phyloP scores from a whole-genome alignment of 495 filamentous ascomycete species.

The Diplogelasinospora grovesii region DNA sequence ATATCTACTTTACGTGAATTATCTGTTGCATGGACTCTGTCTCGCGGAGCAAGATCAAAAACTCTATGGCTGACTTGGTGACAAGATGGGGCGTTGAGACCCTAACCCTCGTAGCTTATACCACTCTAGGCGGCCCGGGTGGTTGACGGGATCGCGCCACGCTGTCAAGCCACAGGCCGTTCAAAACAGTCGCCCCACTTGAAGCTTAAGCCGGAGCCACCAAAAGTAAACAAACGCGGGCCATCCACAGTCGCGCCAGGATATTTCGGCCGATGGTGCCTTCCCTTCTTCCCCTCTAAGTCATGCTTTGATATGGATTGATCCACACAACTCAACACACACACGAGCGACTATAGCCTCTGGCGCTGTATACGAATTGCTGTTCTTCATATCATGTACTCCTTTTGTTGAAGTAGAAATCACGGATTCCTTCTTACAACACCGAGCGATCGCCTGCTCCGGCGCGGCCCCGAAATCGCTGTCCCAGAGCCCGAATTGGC shows the following conservation, averaged over 20 bases:
- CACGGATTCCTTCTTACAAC: neutral
- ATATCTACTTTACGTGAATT: too few relatives aligned
- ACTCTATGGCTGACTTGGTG: too few relatives aligned
- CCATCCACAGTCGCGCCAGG: conserved; percentile 13
- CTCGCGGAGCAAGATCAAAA: too few relatives aligned
- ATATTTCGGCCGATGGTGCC: conserved; percentile 3
- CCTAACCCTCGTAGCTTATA: too few relatives aligned
- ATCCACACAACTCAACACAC: neutral
- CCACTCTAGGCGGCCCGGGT: too few relatives aligned
- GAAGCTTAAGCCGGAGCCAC: neutral
- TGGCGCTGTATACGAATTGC: too few relatives aligned
- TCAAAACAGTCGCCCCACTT: conserved; percentile 2
- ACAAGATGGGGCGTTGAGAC: too few relatives aligned
- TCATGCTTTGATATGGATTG: neutral
- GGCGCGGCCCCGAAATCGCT: too few relatives aligned
- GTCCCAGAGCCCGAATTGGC: neutral
- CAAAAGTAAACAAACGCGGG: conserved; percentile 28
- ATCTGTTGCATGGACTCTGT: too few relatives aligned
- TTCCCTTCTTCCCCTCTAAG: conserved; percentile 7
- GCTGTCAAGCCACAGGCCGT: neutral
- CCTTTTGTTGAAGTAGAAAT: neutral
- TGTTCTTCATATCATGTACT: neutral
- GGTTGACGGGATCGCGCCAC: too few relatives aligned
- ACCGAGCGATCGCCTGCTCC: too few relatives aligned
- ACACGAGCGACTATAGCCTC: too few relatives aligned